Percentiles rank a stretch among this genome's conserved stretches.
Evolutionary conservation across 2,329 filamentous ascomycete genomes (phyloP).

Genomic region (Sporothrix euskadiensis): DNA sequence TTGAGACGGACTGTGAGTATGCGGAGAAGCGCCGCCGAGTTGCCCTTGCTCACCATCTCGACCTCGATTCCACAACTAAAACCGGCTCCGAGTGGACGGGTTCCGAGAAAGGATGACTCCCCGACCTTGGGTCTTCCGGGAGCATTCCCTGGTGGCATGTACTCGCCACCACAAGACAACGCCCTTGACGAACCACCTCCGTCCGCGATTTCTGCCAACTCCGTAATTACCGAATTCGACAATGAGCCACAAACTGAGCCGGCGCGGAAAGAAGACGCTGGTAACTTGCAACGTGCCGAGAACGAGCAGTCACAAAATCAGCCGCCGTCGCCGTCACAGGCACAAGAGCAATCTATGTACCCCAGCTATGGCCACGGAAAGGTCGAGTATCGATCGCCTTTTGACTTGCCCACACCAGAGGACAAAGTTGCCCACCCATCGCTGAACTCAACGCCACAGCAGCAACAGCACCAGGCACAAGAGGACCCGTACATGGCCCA

Average conservation of each 20-base stretch:
- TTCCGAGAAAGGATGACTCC: conserved; percentile 51
- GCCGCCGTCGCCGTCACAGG: neutral
- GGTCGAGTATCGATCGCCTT: conserved; percentile 33
- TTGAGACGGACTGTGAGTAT: neutral
- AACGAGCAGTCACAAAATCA: neutral
- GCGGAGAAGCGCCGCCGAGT: neutral
- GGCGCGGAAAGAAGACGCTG: conserved; percentile 38
- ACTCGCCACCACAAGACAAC: conserved; percentile 39
- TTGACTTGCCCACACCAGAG: conserved; percentile 28
- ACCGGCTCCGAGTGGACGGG: conserved; percentile 26
- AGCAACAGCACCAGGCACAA: neutral
- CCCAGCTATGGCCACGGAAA: conserved; percentile 13
- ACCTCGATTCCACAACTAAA: conserved; percentile 27
- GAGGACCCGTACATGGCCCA: conserved; percentile 30
- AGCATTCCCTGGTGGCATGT: conserved; percentile 52
- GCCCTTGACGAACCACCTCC: conserved; percentile 51
- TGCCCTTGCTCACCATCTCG: conserved; percentile 10
- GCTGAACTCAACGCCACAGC: neutral
- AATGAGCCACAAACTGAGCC: conserved; percentile 66
- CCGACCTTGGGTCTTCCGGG: conserved; percentile 68
- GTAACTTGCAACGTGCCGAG: neutral
- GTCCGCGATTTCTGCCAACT: conserved; percentile 60
- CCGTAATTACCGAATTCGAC: conserved; percentile 70
- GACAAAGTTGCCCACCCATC: conserved; percentile 6
- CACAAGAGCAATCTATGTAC: neutral